Evolutionary conservation across 2,329 filamentous ascomycete species (phyloP), one percentile per base, ranked within the genome.

Genomic region (Claviceps humidiphila): DNA sequence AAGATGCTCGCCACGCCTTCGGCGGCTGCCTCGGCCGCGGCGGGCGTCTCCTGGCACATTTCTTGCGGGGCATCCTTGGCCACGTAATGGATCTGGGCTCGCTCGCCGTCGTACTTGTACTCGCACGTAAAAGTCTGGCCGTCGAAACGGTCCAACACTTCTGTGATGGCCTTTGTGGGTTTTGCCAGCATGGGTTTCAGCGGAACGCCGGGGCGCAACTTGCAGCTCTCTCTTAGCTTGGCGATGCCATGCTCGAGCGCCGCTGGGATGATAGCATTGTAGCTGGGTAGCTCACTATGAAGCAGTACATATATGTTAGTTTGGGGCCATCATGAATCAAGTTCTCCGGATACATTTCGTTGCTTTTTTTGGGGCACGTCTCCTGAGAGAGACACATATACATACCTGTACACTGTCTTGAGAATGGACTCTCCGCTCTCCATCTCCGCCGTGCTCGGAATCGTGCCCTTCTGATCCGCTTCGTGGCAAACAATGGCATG

Each of bases 181-280:
- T 97, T 97, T 20, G 93, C 93, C 72, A 98, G 77, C 93, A 98
- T 98, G 60, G 93, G 93, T 68, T 98, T 98, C 54, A 98, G 75
- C 0, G 93, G 93, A 16, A 98, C 87, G 57, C 93, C 93, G 0
- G 93, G 91, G 58, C 89, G 87, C 45, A 98, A 77, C 66, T 94
- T 94, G 77, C 93, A 96, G 53, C 85, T 81, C 9, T 95, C 85
- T 50, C 81, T 79, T 13, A 98, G 71, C 40, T 89, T 83, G 71
- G 85, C 80, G 56, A 98, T 87, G 17, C 93, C 93, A 60, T 93
- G 80, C 60, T 93, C 75, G 26, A 96, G 73, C 74, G 97, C 87
- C 2, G 87, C 85, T 1, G 93, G 93, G 52, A 98, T 84, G 55
- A 98, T 94, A 37, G 91, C 83, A 69, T 97, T 89, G 72, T 96